Base-by-base conservation (phyloP, 805 yeast genomes). In the Diddensiella transvaalensis region DNA sequence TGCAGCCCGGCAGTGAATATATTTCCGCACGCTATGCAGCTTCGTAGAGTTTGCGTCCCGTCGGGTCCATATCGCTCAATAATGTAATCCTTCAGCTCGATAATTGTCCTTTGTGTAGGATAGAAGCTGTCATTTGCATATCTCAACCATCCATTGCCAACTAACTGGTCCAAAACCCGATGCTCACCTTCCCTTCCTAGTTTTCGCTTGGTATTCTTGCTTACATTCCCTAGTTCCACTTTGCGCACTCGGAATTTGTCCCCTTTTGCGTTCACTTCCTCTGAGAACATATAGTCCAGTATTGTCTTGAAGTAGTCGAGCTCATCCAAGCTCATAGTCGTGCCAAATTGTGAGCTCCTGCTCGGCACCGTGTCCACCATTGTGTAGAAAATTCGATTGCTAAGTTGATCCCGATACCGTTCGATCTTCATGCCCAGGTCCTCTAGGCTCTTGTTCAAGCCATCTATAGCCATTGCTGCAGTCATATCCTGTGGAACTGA, bases 1-100 rank as follows among this genome's bases (percentile, higher is more conserved):
- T 67, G 66, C 3, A 65, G 54, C 1, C 88, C 88, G 30, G 73
- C 50, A 0, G 85, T 81, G 2, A 78, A 75, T 3, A 81, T 63
- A 24, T 73, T 77, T 22, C 66, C 62, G 61, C 87, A 82, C 13
- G 76, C 80, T 23, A 53, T 46, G 56, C 88, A 82, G 21, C 59
- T 17, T 10, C 70, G 60, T 1, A 78, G 55, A 18, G 70, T 67
- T 15, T 46, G 32, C 4, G 32, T 32, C n/a, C 48, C 59, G 3
- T 42, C 39, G 5, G 11, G 55, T 1, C 77, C 78, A 54, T 63
- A 76, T 8, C 69, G 64, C 36, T 71, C 73, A 2, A 64, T 54
- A 37, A 80, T 55, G 54, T 71, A 76, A 18, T 57, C 61, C 47
- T 68, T 65, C 46, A 80, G 63, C 54, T 80, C 85, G 22, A 71